These are phyloP conservation scores for Stemphylium beticola DNA, from an alignment of 2,329 filamentous ascomycete genomes.

Conservation along the genomic window DNA sequence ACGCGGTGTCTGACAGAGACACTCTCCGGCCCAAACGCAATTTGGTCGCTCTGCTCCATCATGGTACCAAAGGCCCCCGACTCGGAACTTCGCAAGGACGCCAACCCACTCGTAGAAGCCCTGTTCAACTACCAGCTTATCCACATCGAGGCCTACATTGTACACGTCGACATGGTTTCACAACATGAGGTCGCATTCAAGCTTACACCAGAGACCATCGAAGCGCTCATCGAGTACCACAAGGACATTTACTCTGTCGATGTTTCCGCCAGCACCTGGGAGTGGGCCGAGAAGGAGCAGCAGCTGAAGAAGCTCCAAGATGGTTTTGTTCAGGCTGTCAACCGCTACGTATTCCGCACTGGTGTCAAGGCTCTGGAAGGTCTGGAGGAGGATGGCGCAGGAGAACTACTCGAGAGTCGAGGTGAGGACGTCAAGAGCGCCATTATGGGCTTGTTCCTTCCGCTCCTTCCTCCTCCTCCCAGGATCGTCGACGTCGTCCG, in stretches of 20 bases:
- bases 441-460: conserved; percentile 82
- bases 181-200: conserved; percentile 98
- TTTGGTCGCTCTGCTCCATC: conserved; percentile 92
- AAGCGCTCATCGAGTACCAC: conserved; percentile 91
- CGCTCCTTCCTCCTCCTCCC: conserved; percentile 85
- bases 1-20: conserved; percentile 95
- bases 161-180: conserved; percentile 98
- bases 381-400: conserved; percentile 93
- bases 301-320: conserved; percentile 98
- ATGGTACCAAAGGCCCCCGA: conserved; percentile 92
- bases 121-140: conserved; percentile 92
- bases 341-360: conserved; percentile 95
- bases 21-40: conserved; percentile 84
- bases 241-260: conserved; percentile 94
- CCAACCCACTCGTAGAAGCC: conserved; percentile 82
- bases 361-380: conserved; percentile 89
- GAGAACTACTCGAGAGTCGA: conserved; percentile 88
- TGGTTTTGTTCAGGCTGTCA: conserved; percentile 93
- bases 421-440: conserved; percentile 91
- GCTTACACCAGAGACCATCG: conserved; percentile 92
- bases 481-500: conserved; percentile 88
- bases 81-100: conserved; percentile 79
- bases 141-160: conserved; percentile 95
- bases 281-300: conserved; percentile 95
- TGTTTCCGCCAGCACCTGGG: conserved; percentile 84